These are phyloP conservation scores for Candida anutae DNA, from an alignment of 1,139 yeast genomes.

Conservation along the genomic window DNA sequence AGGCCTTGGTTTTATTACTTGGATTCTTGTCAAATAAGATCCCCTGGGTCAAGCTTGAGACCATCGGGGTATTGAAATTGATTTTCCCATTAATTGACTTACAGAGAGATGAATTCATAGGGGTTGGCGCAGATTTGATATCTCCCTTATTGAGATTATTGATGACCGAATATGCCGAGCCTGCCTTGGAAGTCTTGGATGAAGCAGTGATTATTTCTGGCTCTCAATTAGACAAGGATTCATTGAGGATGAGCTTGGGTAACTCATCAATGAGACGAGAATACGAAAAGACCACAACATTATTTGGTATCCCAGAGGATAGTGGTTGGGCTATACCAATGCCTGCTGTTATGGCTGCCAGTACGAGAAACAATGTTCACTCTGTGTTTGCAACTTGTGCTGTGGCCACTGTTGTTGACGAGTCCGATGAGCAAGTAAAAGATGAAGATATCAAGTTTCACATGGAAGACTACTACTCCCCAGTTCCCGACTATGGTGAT, in stretches of 20 bases:
- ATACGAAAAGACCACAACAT: conserved; percentile 77
- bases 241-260: conserved; percentile 85
- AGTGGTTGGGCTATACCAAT: conserved; percentile 97
- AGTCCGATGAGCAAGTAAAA: conserved; percentile 15
- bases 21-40: conserved; percentile 73
- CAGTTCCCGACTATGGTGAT: conserved; percentile 26
- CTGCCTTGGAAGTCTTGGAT: conserved; percentile 83
- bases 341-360: conserved; percentile 85
- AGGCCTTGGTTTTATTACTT: conserved; percentile 62
- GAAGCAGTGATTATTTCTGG: conserved; percentile 83
- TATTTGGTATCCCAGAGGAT: conserved; percentile 95
- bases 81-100: conserved; percentile 74
- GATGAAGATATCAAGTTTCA: conserved; percentile 51
- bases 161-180: conserved; percentile 80
- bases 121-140: conserved; percentile 91
- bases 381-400: conserved; percentile 87
- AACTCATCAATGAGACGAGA: conserved; percentile 71
- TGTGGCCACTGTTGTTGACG: conserved; percentile 24
- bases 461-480: conserved; percentile 56
- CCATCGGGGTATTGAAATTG: conserved; percentile 66
- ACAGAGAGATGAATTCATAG: conserved; percentile 70
- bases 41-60: conserved; percentile 73
- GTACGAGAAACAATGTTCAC: conserved; percentile 87
- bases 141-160: conserved; percentile 80
- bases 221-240: conserved; percentile 83